phyloP scores from a whole-genome alignment of 768 basidiomycete genomes.

The Crucibulum laeve region DNA sequence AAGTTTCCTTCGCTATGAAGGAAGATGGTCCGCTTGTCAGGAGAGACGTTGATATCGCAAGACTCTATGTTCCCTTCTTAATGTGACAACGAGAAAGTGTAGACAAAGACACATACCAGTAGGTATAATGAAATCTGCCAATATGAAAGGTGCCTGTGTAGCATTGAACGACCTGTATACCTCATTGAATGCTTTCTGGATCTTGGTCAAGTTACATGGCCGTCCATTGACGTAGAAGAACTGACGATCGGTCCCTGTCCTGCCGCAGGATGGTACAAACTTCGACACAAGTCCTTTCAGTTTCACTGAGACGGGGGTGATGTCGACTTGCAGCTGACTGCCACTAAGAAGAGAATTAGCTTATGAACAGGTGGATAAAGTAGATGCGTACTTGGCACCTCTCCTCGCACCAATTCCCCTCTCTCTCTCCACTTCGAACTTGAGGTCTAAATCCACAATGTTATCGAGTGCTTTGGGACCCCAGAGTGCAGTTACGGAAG shows the following conservation, averaged over 20 bases:
- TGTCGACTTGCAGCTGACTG: neutral
- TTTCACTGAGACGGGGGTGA: conserved; percentile 33
- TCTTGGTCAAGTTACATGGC: conserved; percentile 78
- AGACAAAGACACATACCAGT: conserved; percentile 47
- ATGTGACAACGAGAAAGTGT: neutral
- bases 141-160: conserved; percentile 72
- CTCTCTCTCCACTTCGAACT: conserved; percentile 68
- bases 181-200: conserved; percentile 90
- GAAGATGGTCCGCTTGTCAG: conserved; percentile 95
- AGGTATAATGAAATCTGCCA: conserved; percentile 82
- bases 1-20: conserved; percentile 84
- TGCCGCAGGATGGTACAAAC: conserved; percentile 69
- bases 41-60: conserved; percentile 92
- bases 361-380: too few relatives aligned
- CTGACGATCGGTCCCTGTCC: conserved; percentile 80
- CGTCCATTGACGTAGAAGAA: conserved; percentile 92
- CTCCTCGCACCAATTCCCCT: conserved; percentile 40
- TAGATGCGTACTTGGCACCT: conserved; percentile 26
- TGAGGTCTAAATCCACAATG: conserved; percentile 67
- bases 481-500: conserved; percentile 77
- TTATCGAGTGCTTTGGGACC: conserved; percentile 76
- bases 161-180: conserved; percentile 79
- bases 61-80: conserved; percentile 39
- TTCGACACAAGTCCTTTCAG: conserved; percentile 84
- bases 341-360: too few relatives aligned